These are phyloP conservation scores for Yamadazyma atlantica DNA, from an alignment of 1,139 yeast genomes.

Conservation along the genomic window DNA sequence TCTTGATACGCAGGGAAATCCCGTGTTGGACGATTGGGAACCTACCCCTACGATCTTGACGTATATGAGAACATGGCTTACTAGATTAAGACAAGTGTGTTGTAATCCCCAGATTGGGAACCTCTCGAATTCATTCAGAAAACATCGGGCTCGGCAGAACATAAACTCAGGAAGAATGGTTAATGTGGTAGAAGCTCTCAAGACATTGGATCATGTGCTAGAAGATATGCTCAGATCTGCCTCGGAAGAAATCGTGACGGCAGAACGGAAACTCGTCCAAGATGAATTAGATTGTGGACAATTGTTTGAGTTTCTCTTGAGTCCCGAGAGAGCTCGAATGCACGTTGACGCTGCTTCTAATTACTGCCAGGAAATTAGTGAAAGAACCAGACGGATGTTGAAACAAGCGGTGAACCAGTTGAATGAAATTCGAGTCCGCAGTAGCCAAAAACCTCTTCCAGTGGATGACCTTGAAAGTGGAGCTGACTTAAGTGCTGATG, in stretches of 20 bases:
- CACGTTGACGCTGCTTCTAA: slow-evolving; percentile 18
- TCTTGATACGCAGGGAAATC: slow-evolving; percentile 57
- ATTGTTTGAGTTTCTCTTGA: slow-evolving; percentile 52
- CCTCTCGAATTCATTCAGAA: slow-evolving; percentile 28
- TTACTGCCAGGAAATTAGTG: slow-evolving; percentile 13
- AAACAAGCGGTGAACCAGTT: slow-evolving; percentile 5
- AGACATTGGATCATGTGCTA: slow-evolving; percentile 69
- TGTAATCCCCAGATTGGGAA: slow-evolving; percentile 76
- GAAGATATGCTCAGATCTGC: slow-evolving; percentile 60
- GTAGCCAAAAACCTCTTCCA: neutral
- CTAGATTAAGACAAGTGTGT: slow-evolving; percentile 71
- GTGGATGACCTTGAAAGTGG: slow-evolving; percentile 24
- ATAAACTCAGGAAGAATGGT: slow-evolving; percentile 12
- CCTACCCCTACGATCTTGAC: slow-evolving; percentile 40
- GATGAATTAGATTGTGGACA: slow-evolving; percentile 58
- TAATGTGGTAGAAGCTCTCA: slow-evolving; percentile 34
- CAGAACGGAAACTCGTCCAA: slow-evolving; percentile 49
- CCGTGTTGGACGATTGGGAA: slow-evolving; percentile 51
- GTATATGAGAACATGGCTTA: slow-evolving; percentile 65
- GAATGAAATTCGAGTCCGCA: slow-evolving; percentile 7
- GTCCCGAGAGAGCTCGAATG: slow-evolving; percentile 45
- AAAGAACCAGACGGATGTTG: slow-evolving; percentile 9
- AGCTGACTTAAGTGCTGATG: slow-evolving; percentile 13
- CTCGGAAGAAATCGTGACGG: slow-evolving; percentile 43
- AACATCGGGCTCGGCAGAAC: slow-evolving; percentile 24